Evolutionary conservation across 768 basidiomycete species (phyloP).

Genomic region (Macrolepiota fuliginosa): DNA sequence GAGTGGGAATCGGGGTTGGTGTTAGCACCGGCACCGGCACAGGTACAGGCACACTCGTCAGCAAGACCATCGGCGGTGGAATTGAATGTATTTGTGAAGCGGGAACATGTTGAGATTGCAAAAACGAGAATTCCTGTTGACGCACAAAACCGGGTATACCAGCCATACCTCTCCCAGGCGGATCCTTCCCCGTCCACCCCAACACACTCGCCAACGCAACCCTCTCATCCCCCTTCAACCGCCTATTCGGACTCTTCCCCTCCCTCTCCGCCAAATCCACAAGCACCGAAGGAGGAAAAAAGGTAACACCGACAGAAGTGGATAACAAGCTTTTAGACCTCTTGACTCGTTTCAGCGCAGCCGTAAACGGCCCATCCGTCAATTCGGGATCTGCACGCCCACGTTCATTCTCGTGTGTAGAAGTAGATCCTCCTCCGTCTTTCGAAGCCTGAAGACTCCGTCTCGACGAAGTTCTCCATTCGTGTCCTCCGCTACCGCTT

Average conservation of each 20-base stretch:
- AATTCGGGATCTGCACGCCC: neutral
- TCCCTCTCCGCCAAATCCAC: slow-evolving; percentile 51
- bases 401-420: neutral
- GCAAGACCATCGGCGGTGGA: too few species aligned
- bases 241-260: slow-evolving; percentile 30
- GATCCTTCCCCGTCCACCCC: slow-evolving; percentile 56
- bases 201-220: slow-evolving; percentile 49
- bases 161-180: slow-evolving; percentile 41
- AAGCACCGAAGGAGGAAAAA: slow-evolving; percentile 48
- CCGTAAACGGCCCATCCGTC: slow-evolving; percentile 32
- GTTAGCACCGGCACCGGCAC: too few species aligned
- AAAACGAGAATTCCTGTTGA: slow-evolving; percentile 54
- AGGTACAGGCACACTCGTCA: too few species aligned
- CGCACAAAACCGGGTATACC: slow-evolving; percentile 52
- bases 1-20: neutral
- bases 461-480: neutral
- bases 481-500: neutral
- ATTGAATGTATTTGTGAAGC: slow-evolving; percentile 4
- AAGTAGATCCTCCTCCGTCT: too few species aligned
- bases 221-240: slow-evolving; percentile 56
- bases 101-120: slow-evolving; percentile 43
- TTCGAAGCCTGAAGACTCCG: slow-evolving; percentile 2
- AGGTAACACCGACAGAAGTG: slow-evolving; percentile 48
- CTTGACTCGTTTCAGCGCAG: slow-evolving; percentile 40
- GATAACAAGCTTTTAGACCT: slow-evolving; percentile 41